Percentiles rank a stretch among this genome's conserved stretches.
Evolutionary conservation across 2,329 filamentous ascomycete species (phyloP).

Genomic region (Cordyceps javanica): DNA sequence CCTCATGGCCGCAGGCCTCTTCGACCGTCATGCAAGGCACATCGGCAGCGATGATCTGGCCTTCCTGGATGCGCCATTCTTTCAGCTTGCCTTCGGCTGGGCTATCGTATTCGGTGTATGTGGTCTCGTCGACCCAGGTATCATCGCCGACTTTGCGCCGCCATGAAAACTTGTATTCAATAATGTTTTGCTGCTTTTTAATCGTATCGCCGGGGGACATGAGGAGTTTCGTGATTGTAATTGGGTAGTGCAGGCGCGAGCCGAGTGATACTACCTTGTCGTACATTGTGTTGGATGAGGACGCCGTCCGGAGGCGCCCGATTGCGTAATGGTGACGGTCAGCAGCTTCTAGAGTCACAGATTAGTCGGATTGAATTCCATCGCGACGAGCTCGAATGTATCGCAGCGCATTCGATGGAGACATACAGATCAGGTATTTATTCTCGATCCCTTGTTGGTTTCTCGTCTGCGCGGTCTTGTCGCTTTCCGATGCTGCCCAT

Average conservation of each 20-base stretch:
- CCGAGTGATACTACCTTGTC: constrained; percentile 45
- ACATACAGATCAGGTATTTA: constrained; percentile 1
- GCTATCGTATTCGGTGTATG: constrained; percentile 71
- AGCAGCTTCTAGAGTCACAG: background rate
- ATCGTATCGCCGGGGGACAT: constrained; percentile 70
- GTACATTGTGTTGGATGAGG: constrained; percentile 24
- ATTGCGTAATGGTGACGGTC: constrained; percentile 1
- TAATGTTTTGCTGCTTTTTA: constrained; percentile 67
- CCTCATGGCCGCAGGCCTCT: constrained; percentile 83
- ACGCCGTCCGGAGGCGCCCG: constrained; percentile 2
- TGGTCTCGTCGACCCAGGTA: constrained; percentile 56
- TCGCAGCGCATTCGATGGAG: background rate
- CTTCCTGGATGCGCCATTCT: constrained; percentile 68
- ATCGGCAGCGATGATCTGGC: constrained; percentile 56
- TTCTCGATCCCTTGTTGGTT: background rate
- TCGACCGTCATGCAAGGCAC: constrained; percentile 66
- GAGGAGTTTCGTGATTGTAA: constrained; percentile 81
- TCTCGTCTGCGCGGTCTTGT: constrained; percentile 4
- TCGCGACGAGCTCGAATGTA: background rate
- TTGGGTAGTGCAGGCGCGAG: constrained; percentile 76
- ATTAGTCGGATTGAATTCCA: background rate
- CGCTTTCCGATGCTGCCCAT: constrained; percentile 10
- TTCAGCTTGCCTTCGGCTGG: constrained; percentile 74
- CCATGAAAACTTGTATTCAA: constrained; percentile 83
- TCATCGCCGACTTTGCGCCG: constrained; percentile 69